Percentiles rank a stretch among this genome's conserved stretches.
Evolutionary conservation across 352 stramenopile genomes (phyloP).

Genomic region (Albugo candida): DNA sequence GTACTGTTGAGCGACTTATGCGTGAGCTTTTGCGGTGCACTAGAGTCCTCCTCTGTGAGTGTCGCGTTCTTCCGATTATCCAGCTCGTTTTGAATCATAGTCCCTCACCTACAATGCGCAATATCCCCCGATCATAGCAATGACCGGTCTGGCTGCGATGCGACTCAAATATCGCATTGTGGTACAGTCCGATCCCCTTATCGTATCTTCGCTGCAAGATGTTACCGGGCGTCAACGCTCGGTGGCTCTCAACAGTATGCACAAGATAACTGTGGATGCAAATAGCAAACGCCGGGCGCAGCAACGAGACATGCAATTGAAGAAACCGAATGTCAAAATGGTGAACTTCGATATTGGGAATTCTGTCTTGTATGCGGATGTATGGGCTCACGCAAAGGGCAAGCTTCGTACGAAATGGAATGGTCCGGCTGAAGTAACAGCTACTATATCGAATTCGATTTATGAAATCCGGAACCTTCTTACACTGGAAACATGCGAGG

Average conservation of each 20-base stretch:
- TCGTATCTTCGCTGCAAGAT: too few species aligned
- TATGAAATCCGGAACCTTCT: background rate
- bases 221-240: background rate
- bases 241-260: background rate
- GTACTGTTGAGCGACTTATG: slow-evolving; percentile 6
- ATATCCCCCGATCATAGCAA: slow-evolving; percentile 2
- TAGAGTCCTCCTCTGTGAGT: background rate
- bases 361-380: too few species aligned
- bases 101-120: slow-evolving; percentile 1
- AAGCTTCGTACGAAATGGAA: too few species aligned
- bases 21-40: slow-evolving; percentile 1
- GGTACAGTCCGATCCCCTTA: background rate
- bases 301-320: background rate
- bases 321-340: too few species aligned
- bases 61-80: background rate
- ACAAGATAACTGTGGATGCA: background rate
- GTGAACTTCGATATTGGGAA: too few species aligned
- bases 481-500: background rate
- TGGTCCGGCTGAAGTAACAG: too few species aligned
- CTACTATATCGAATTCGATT: background rate
- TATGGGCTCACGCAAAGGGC: too few species aligned
- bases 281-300: background rate
- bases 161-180: background rate
- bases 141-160: slow-evolving; percentile 1
- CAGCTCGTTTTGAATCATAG: slow-evolving; percentile 3